Evolutionary conservation across 2,329 filamentous ascomycete species (phyloP), one percentile per base, ranked within the genome.

Genomic region (Neonectria neomacrospora): DNA sequence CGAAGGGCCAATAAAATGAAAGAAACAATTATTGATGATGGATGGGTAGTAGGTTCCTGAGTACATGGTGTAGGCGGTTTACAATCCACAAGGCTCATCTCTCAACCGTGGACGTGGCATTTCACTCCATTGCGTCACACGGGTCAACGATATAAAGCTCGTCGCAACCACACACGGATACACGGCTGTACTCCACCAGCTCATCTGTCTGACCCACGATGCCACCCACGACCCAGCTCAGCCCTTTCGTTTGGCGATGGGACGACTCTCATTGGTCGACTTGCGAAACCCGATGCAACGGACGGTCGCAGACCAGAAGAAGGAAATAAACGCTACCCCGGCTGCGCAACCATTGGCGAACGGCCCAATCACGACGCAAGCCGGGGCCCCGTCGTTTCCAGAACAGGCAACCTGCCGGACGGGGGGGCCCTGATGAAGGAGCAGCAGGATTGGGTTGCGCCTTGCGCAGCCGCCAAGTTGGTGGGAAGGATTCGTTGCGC

Each of bases 301-400:
- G n/a, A 44, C 41, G 18, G 18, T 22, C 12, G 39, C 41, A 3
- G 20, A 11, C n/a, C n/a, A 26, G 7, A 26, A 26, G 4, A 26
- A 26, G 23, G 30, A 32, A 32, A 32, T 11, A n/a, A 32, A 32
- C 30, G 30, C 30, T 32, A 10, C 34, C 26, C 39, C 34, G n/a
- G n/a, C 58, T 2, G 44, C 58, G 26, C 3, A 9, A 14, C 16
- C 30, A 34, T 57, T 64, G 61, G 61, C 64, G 64, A 65, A n/a
- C 37, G 22, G 45, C 9, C 64, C 64, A 66, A 66, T 62, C 61
- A 64, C 18, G 30, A 64, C 39, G 42, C 64, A 34, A 23, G 20
- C 18, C 26, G 8, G 5, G 16, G 44, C 9, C 34, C 48, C 54
- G 20, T 48, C 20, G 9, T 16, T 11, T 14, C 39, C 37, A 20